Evolutionary conservation across 257 asterid species (phyloP), one percentile per base, ranked within the genome.

Genomic region (Nicotiana obtusifolia): DNA sequence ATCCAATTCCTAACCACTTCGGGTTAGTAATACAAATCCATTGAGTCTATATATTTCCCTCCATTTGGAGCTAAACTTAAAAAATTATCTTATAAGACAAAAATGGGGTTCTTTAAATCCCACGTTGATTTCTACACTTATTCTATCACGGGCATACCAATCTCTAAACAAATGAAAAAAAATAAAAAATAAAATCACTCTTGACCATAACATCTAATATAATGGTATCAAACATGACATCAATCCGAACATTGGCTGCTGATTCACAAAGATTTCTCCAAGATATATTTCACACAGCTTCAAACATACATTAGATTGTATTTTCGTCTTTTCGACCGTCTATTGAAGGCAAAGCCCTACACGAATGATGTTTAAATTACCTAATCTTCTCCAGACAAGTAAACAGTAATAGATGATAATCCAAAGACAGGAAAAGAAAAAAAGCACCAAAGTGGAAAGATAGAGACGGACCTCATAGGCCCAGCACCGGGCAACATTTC

Each of bases 391-490:
- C 19, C 47, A 47, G 61, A 73, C 79, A 5, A 47, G 61, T 73
- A 15, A 22, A 71, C 24, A 28, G 14, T 71, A 44, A 22, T 13
- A 44, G 78, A 7, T 71, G 60, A 47, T 22, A 47, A 71, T 47
- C 8, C 22, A 71, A 44, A 71, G 22, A 22, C 20, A 47, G 14
- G 35, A 30, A 30, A 26, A 26, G 8, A 6, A 35, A 13, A 71
- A 47, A 73, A 49, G 13, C 41, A 47, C 1, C 9, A 47, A 47
- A 71, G 24, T 1, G 20, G 30, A 83, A 2, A 26, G 7, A 65
- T 19, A 71, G 3, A 49, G 16, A 31, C 22, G 10, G 87, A 86
- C 91, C 89, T 90, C 93, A 22, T 90, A 88, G 84, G 92, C 88
- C 93, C 93, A 88, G 81, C 93, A 90, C 73, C 28, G 28, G 2